Conservation (phyloP, 805 yeast species). For the Citeromyces nyonsensis region DNA sequence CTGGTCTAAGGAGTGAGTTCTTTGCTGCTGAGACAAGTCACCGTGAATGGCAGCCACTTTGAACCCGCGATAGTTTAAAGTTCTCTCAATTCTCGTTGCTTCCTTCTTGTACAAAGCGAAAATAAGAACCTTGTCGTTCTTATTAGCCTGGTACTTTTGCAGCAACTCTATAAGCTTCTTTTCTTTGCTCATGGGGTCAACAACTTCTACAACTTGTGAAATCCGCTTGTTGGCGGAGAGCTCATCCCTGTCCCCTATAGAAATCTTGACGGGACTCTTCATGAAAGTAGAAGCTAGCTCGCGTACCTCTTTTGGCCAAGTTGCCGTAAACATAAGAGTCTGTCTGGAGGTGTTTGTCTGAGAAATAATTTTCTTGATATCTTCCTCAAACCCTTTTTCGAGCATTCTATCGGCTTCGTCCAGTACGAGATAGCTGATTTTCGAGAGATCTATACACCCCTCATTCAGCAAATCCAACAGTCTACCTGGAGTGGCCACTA, state of each 20-base stretch:
- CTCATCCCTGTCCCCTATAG: conserved; percentile 91
- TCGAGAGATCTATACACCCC: conserved; percentile 57
- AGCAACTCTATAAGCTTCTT: conserved; percentile 56
- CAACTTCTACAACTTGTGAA: conserved; percentile 84
- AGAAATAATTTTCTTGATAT: conserved; percentile 72
- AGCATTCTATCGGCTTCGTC: conserved; percentile 99
- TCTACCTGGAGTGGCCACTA: conserved; percentile 98
- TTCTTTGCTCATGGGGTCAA: conserved; percentile 74
- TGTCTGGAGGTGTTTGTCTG: conserved; percentile 38
- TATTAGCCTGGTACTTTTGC: conserved; percentile 51
- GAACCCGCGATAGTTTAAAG: conserved; percentile 59
- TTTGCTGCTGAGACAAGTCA: conserved; percentile 81
- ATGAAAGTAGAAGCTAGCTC: conserved; percentile 78
- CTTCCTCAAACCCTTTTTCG: conserved; percentile 96
- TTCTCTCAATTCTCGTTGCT: conserved; percentile 79
- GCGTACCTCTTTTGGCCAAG: conserved; percentile 99
- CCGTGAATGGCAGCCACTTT: conserved; percentile 92
- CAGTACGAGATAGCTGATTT: conserved; percentile 65
- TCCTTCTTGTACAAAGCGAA: conserved; percentile 95
- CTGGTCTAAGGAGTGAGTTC: conserved; percentile 73
- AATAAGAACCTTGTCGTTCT: conserved; percentile 72
- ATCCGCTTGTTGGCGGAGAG: conserved; percentile 89
- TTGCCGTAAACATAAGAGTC: conserved; percentile 98
- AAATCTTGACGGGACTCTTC: conserved; percentile 75
- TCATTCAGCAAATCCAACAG: conserved; percentile 81